Percentiles rank a stretch among this genome's conserved stretches.
phyloP scores from a whole-genome alignment of 345 rosid genomes.

The Populus davidiana region DNA sequence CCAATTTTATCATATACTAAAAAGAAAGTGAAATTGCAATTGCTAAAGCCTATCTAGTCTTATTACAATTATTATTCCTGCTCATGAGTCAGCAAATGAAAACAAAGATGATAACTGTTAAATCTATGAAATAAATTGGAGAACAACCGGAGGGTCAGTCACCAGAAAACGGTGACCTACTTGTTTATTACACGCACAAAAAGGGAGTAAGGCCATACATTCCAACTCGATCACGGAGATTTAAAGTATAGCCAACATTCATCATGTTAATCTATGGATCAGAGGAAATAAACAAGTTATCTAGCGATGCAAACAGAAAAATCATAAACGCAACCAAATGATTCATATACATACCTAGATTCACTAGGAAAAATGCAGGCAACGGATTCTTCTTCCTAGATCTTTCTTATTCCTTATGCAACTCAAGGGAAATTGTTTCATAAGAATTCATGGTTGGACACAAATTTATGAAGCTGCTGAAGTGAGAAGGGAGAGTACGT shows the following conservation, averaged over 20 bases:
- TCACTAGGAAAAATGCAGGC: conserved; percentile 6
- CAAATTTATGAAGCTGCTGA: neutral
- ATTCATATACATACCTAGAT: conserved; percentile 5
- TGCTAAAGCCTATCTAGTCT: neutral
- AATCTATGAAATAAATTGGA: neutral
- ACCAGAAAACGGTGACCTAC: neutral
- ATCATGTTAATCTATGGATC: neutral
- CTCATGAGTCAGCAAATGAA: neutral
- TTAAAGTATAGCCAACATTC: neutral
- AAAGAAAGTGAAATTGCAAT: neutral
- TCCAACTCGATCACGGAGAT: neutral
- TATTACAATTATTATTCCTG: neutral
- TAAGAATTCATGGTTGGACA: neutral
- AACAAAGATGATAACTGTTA: neutral
- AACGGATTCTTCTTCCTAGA: neutral
- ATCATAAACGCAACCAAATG: neutral
- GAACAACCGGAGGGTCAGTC: neutral
- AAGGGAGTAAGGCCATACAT: neutral
- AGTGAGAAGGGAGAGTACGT: neutral
- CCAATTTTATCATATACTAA: neutral
- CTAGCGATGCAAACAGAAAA: too few species aligned
- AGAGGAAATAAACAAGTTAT: neutral
- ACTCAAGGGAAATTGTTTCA: neutral
- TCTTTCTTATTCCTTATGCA: conserved; percentile 11
- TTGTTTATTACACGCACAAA: neutral